Evolutionary conservation across 2,329 filamentous ascomycete species (phyloP).

Genomic region (Epichloe typhina): DNA sequence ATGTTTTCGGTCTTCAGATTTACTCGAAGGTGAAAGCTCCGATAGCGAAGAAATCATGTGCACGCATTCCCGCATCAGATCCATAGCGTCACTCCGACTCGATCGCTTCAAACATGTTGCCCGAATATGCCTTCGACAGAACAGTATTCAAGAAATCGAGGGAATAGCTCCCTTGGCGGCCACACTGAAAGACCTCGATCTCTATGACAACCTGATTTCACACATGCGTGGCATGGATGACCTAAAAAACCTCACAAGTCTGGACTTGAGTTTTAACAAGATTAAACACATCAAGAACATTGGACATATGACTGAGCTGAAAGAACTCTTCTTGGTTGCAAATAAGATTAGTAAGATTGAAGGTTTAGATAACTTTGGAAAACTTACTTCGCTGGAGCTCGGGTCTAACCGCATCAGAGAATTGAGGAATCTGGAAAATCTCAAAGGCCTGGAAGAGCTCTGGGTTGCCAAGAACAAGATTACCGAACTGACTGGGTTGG

Average conservation of each 20-base stretch:
- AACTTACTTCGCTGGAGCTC: slow-evolving; percentile 74
- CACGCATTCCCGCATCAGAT: slow-evolving; percentile 73
- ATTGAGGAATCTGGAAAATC: slow-evolving; percentile 69
- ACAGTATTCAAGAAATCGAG: slow-evolving; percentile 69
- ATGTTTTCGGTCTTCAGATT: slow-evolving; percentile 28
- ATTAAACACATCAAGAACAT: slow-evolving; percentile 96
- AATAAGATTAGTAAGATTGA: slow-evolving; percentile 90
- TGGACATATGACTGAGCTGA: slow-evolving; percentile 61
- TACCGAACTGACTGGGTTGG: slow-evolving; percentile 63
- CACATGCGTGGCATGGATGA: slow-evolving; percentile 75
- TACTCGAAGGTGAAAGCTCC: slow-evolving; percentile 46
- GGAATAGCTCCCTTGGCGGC: slow-evolving; percentile 53
- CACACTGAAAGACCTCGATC: slow-evolving; percentile 70
- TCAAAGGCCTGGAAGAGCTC: slow-evolving; percentile 70
- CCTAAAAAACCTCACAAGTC: slow-evolving; percentile 60
- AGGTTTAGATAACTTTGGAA: slow-evolving; percentile 59
- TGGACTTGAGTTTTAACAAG: slow-evolving; percentile 97
- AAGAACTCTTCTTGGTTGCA: slow-evolving; percentile 82
- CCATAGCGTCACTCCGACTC: slow-evolving; percentile 64
- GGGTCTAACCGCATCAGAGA: slow-evolving; percentile 85
- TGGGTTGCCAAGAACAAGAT: slow-evolving; percentile 98
- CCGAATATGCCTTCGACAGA: slow-evolving; percentile 84
- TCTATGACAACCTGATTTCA: slow-evolving; percentile 91
- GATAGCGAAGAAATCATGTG: slow-evolving; percentile 71
- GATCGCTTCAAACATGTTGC: slow-evolving; percentile 67